Conservation (phyloP, 305 asterid genomes). For the Solanum hybrid region DNA sequence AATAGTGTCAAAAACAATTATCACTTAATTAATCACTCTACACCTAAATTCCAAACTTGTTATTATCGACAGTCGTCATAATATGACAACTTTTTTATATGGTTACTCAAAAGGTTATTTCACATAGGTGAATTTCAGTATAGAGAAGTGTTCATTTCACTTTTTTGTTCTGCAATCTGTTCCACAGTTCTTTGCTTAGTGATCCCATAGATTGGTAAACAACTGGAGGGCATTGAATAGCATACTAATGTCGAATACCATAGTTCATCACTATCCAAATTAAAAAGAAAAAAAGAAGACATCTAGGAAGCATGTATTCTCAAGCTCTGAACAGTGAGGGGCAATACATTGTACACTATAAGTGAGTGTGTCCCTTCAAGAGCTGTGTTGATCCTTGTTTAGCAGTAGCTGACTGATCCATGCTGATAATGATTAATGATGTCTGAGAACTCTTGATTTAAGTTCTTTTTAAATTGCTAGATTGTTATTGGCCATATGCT, state of each 20-base stretch:
- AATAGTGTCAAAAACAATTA: neutral
- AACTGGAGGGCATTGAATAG: neutral
- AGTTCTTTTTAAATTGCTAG: neutral
- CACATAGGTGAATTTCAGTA: neutral
- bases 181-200: neutral
- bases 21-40: neutral
- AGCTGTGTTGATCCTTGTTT: neutral
- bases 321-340: neutral
- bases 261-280: neutral
- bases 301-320: neutral
- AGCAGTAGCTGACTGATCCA: neutral
- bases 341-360: neutral
- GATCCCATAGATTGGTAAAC: neutral
- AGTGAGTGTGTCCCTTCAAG: neutral
- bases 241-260: neutral
- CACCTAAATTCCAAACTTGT: neutral
- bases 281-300: neutral
- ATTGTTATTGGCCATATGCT: neutral
- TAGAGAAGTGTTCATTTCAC: neutral
- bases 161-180: neutral
- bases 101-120: neutral
- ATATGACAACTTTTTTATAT: neutral
- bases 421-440: neutral
- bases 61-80: neutral
- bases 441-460: neutral